Base-by-base conservation (phyloP, 148 eudicot genomes). In the Heliamphora exappendiculata region DNA sequence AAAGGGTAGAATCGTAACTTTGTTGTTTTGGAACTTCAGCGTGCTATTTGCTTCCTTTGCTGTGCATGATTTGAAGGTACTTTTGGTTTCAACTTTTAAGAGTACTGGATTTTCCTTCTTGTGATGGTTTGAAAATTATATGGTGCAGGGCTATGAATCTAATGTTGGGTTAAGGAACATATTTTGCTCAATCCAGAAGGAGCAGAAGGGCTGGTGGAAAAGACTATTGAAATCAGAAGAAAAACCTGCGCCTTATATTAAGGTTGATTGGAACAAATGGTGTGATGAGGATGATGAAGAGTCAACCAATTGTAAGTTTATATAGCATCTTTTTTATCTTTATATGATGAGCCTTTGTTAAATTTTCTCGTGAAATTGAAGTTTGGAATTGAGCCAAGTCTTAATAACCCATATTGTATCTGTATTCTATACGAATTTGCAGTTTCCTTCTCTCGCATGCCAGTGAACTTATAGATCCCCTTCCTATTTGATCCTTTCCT, bases 221-320 rank as follows among this genome's bases (percentile, higher is more conserved):
- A 87, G 93, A 73, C 82, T 93, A 28, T 75, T 93, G 75, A 91
- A 88, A 79, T 78, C 93, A 26, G 96, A 93, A 82, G 98, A 79
- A 55, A 93, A 91, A 77, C 91, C 98, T 81, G 85, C 98, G 22
- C 91, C 92, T 13, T 89, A 83, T 79, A 80, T 93, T 55, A 93
- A 93, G 81, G 96, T 91, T 78, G 98, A 93, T 72, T 93, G 98
- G 98, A 87, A 89, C 86, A 91, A 86, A 80, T 93, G 96, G 96
- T 83, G 88, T 64, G 98, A 93, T 77, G 96, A 93, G 82, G 96
- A 91, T 66, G 96, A 91, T 65, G 94, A 90, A 81, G 98, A 89
- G 68, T 86, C 86, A 17, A 85, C 73, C 44, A 29, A 65, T 22
- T 85, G 98, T 91, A 87, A 93, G 92, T 82, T 75, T 76, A 78